Conservation (phyloP, 1,139 yeast genomes). For the Zygosaccharomyces sapae region DNA sequence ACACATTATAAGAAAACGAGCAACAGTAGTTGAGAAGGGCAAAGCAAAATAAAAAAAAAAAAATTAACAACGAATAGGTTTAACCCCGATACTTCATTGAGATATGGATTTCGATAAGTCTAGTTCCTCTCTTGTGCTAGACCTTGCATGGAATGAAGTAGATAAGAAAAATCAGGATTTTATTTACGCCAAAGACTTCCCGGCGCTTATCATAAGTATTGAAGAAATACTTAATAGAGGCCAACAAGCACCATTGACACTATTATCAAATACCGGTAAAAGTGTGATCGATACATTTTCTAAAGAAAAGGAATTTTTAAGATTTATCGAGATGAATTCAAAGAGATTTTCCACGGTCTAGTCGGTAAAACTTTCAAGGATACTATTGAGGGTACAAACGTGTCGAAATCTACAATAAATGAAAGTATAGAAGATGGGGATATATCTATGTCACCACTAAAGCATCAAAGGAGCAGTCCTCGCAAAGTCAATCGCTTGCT, state of each 20-base stretch:
- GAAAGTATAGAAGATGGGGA: slow-evolving; percentile 14
- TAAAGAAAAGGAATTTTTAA: slow-evolving; percentile 30
- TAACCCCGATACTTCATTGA: background rate
- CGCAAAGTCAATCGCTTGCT: slow-evolving; percentile 18
- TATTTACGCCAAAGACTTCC: slow-evolving; percentile 34
- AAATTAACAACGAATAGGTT: background rate
- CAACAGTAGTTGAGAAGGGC: too few relatives aligned
- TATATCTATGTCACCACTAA: slow-evolving; percentile 18
- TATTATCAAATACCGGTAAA: slow-evolving; percentile 28
- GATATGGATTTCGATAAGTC: slow-evolving; percentile 16
- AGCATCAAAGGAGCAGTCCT: slow-evolving; percentile 8
- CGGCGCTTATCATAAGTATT: slow-evolving; percentile 20
- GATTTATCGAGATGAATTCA: slow-evolving; percentile 34
- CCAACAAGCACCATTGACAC: slow-evolving; percentile 6
- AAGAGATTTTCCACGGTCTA: slow-evolving; percentile 29
- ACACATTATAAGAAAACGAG: too few relatives aligned
- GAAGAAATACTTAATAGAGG: slow-evolving; percentile 24
- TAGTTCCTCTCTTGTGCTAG: slow-evolving; percentile 19
- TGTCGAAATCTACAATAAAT: slow-evolving; percentile 21
- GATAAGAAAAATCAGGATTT: slow-evolving; percentile 33
- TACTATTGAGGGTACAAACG: slow-evolving; percentile 17
- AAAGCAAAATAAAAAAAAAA: background rate
- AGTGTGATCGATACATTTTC: slow-evolving; percentile 31
- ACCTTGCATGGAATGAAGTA: slow-evolving; percentile 35
- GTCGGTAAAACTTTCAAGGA: slow-evolving; percentile 27